Evolutionary conservation across 2,329 filamentous ascomycete genomes (phyloP).

Genomic region (Sarocladium oryzae): DNA sequence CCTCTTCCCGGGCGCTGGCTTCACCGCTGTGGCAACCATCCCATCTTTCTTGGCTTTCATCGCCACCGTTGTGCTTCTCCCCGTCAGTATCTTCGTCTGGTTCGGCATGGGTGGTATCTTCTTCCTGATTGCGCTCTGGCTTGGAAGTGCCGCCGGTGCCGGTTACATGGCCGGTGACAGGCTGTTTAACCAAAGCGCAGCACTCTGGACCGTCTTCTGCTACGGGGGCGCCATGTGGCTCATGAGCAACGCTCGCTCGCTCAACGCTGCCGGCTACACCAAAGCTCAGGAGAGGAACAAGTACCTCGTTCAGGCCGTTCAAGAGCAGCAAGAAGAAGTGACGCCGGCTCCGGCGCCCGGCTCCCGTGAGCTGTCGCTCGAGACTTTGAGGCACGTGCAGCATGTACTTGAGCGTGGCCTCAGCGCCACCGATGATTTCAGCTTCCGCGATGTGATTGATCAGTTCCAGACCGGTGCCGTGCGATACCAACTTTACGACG

Average conservation of each 20-base stretch:
- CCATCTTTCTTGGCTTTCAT: conserved; percentile 5
- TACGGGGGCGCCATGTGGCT: too few species aligned
- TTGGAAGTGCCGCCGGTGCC: neutral
- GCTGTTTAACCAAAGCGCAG: too few species aligned
- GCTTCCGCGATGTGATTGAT: conserved; percentile 18
- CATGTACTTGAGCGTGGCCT: conserved; percentile 16
- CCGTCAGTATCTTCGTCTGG: conserved; percentile 12
- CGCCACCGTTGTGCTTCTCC: conserved; percentile 8
- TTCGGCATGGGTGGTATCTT: conserved; percentile 13
- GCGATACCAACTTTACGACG: conserved; percentile 19
- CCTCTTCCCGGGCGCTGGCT: conserved; percentile 13
- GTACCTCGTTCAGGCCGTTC: too few species aligned
- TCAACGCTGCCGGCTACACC: too few species aligned
- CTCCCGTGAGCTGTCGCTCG: too few species aligned
- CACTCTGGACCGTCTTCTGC: too few species aligned
- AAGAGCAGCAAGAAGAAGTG: too few species aligned
- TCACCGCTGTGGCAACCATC: conserved; percentile 12
- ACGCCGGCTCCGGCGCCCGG: too few species aligned
- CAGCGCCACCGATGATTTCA: conserved; percentile 14
- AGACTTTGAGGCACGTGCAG: conserved; percentile 10
- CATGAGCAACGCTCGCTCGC: too few species aligned
- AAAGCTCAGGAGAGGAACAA: too few species aligned
- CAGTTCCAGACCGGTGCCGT: conserved; percentile 19
- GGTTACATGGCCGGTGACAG: too few species aligned
- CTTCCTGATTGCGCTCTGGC: conserved; percentile 12